phyloP scores from a whole-genome alignment of 768 basidiomycete genomes.

The Coprinopsis sp. region DNA sequence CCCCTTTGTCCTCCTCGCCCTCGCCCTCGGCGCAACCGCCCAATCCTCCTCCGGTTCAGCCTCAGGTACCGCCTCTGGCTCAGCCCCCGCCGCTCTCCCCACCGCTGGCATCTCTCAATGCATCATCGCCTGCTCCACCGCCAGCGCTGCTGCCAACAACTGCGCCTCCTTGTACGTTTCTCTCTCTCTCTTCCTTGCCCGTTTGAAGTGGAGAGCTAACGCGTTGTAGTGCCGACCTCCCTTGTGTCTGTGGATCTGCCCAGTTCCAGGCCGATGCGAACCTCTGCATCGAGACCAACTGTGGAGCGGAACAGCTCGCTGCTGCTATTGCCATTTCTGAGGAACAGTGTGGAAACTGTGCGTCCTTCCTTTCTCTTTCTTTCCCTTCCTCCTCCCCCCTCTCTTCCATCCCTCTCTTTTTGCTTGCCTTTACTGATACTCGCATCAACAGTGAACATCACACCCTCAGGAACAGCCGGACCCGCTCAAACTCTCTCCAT shows the following conservation, averaged over 20 bases:
- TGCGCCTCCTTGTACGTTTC: constrained; percentile 1
- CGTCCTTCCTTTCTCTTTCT: background rate
- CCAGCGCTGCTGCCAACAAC: background rate
- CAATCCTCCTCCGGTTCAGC: background rate
- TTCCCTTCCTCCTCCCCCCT: background rate
- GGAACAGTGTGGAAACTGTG: constrained; percentile 1
- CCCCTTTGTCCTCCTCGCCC: constrained; percentile 1
- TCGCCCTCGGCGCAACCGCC: background rate
- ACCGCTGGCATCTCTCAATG: constrained; percentile 1
- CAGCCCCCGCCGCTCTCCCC: background rate
- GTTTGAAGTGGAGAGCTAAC: no score
- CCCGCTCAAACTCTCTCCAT: constrained; percentile 4
- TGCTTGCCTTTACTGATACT: no score
- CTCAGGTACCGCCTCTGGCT: no score
- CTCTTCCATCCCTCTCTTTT: no score
- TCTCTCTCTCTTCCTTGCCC: no score
- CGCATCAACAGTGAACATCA: constrained; percentile 1
- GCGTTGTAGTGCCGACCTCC: constrained; percentile 5
- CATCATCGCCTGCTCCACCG: background rate
- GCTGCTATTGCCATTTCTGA: background rate
- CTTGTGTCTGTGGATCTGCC: constrained; percentile 1
- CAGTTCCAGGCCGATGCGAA: constrained; percentile 1
- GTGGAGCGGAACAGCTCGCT: background rate
- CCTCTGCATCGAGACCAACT: constrained; percentile 1
- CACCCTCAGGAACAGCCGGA: constrained; percentile 3